phyloP scores from a whole-genome alignment of 2,329 filamentous ascomycete genomes.

The Sphaerulina vaccinii region DNA sequence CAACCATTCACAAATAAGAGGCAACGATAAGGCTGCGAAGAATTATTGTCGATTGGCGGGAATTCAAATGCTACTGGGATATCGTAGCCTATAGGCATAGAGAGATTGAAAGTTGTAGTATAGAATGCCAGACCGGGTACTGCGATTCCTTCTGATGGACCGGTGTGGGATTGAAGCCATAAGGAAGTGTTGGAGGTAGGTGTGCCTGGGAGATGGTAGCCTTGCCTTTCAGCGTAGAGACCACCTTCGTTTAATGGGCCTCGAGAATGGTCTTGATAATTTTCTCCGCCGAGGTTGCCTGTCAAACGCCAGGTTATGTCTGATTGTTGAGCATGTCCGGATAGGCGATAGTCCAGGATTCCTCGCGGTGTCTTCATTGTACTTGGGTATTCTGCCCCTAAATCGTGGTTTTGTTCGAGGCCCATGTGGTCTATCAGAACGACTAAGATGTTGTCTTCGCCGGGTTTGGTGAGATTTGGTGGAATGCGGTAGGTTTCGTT shows the following conservation, averaged over 20 bases:
- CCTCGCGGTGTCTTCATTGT: constrained; percentile 62
- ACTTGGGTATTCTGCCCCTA: constrained; percentile 45
- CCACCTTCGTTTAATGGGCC: constrained; percentile 68
- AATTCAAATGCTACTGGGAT: constrained; percentile 63
- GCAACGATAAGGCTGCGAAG: constrained; percentile 51
- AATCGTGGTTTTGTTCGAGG: constrained; percentile 63
- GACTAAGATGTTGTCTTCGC: constrained; percentile 61
- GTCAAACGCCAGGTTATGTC: constrained; percentile 64
- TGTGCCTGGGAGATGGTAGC: constrained; percentile 59
- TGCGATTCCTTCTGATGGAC: constrained; percentile 47
- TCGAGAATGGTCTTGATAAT: constrained; percentile 58
- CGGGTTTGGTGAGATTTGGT: constrained; percentile 54
- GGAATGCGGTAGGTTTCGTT: constrained; percentile 60
- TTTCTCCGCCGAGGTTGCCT: constrained; percentile 66
- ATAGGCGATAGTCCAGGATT: constrained; percentile 60
- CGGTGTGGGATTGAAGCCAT: constrained; percentile 45
- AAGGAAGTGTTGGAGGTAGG: constrained; percentile 44
- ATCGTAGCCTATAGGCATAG: constrained; percentile 58
- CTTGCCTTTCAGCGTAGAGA: constrained; percentile 61
- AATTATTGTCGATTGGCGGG: constrained; percentile 29
- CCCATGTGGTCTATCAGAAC: constrained; percentile 73
- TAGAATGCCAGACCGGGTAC: constrained; percentile 60
- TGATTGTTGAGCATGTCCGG: constrained; percentile 46
- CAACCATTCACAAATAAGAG: constrained; percentile 74
- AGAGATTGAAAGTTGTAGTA: constrained; percentile 54